Conservation (phyloP, 345 rosid species). For the Salix exigua region DNA sequence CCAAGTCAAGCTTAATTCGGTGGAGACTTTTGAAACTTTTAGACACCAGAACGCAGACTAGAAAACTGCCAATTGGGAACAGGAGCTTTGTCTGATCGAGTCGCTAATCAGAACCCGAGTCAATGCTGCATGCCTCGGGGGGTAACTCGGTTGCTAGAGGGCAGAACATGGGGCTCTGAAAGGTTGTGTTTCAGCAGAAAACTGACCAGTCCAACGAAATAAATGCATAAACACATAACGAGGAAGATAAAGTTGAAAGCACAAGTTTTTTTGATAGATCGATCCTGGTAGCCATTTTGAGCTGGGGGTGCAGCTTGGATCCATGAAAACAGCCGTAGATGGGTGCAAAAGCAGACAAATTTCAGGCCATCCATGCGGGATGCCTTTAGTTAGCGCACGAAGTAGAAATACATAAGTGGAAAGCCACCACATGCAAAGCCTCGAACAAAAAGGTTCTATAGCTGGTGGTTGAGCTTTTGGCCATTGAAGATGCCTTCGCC, state of each 20-base stretch:
- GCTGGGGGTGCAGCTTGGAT: not conserved
- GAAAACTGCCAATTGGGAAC: too few relatives aligned
- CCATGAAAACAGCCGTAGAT: not conserved
- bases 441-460: not conserved
- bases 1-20: not conserved
- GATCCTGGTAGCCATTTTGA: too few relatives aligned
- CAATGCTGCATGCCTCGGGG: too few relatives aligned
- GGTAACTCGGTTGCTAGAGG: not conserved
- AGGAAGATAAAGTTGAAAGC: too few relatives aligned
- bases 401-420: constrained; percentile 3
- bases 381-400: constrained; percentile 17
- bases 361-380: constrained; percentile 6
- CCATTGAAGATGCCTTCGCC: constrained; percentile 33
- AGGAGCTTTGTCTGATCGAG: too few relatives aligned
- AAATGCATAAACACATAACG: too few relatives aligned
- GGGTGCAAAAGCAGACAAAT: not conserved
- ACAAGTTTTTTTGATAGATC: too few relatives aligned
- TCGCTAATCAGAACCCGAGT: too few relatives aligned
- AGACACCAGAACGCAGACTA: not conserved
- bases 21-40: not conserved
- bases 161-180: not conserved
- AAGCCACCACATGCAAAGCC: constrained; percentile 35
- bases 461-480: constrained; percentile 18
- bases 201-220: too few relatives aligned
- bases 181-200: too few relatives aligned